Percentiles rank a stretch among this genome's conserved stretches.
phyloP scores from a whole-genome alignment of 2,329 filamentous ascomycete species.

The Colletotrichum gloeosporioides region DNA sequence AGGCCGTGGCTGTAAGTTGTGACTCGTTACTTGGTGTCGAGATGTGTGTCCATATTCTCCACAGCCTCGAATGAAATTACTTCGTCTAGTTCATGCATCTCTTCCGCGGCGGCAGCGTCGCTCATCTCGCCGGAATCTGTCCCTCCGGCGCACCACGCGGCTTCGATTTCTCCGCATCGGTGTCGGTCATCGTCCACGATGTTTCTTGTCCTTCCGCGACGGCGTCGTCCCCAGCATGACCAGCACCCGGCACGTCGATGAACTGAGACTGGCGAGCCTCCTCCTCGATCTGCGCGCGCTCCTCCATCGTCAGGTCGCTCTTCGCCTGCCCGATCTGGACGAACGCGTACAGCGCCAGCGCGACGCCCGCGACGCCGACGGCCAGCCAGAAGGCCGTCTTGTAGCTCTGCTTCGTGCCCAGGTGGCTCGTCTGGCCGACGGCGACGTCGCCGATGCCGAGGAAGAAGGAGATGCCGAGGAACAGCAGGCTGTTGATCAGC shows the following conservation, averaged over 20 bases:
- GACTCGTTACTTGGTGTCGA: neutral
- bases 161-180: neutral
- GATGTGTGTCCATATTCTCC: neutral
- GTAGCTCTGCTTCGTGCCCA: conserved; percentile 59
- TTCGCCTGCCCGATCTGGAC: conserved; percentile 39
- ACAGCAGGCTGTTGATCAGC: conserved; percentile 72
- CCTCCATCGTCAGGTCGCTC: conserved; percentile 25
- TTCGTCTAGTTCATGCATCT: neutral
- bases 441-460: conserved; percentile 74
- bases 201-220: neutral
- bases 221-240: neutral
- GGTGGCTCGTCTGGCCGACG: conserved; percentile 51
- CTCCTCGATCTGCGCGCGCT: conserved; percentile 21
- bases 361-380: conserved; percentile 57
- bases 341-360: conserved; percentile 60
- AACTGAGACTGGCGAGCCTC: neutral
- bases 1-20: neutral
- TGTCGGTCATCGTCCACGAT: conserved; percentile 3
- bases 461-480: conserved; percentile 75
- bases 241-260: neutral
- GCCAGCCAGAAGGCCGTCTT: conserved; percentile 72
- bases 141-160: neutral
- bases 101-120: neutral
- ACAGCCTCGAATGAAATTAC: neutral
- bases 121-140: neutral